Conservation (phyloP, 2,329 filamentous ascomycete species). For the Teratosphaeria epicoccoides region DNA sequence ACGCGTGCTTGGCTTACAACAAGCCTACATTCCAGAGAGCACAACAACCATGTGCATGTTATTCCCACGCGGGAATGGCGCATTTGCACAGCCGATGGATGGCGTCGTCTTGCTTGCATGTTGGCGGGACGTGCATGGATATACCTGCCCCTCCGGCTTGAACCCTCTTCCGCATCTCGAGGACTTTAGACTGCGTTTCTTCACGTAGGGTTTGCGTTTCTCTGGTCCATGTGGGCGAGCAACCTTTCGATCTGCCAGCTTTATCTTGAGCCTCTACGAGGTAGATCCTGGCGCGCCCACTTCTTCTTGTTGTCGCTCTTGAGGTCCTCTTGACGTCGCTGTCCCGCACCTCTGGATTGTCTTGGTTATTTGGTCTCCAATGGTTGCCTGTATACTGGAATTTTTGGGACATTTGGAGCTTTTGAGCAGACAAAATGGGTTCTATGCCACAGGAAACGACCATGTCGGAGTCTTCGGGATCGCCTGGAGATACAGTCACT, state of each 20-base stretch:
- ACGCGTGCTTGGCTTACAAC: too few species aligned
- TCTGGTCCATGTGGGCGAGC: background rate
- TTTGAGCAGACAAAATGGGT: constrained; percentile 9
- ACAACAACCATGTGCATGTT: background rate
- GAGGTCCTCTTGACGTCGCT: background rate
- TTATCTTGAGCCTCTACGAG: background rate
- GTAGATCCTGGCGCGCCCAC: background rate
- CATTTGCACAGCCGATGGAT: background rate
- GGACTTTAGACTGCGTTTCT: background rate
- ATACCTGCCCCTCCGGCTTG: constrained; percentile 1
- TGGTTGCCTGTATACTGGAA: background rate
- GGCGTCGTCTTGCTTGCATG: background rate
- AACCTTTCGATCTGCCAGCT: background rate
- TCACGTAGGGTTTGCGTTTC: background rate
- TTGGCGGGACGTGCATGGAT: background rate
- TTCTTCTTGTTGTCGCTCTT: background rate
- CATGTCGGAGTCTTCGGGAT: constrained; percentile 21
- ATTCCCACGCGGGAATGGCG: too few species aligned
- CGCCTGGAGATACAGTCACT: constrained; percentile 18
- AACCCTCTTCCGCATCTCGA: background rate
- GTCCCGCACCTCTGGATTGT: background rate
- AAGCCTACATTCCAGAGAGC: background rate
- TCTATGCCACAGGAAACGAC: constrained; percentile 13
- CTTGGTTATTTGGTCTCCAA: background rate
- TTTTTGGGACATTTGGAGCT: background rate